These are phyloP conservation scores for Termitomyces titanicus DNA, from an alignment of 768 basidiomycete genomes.

Conservation along the genomic window DNA sequence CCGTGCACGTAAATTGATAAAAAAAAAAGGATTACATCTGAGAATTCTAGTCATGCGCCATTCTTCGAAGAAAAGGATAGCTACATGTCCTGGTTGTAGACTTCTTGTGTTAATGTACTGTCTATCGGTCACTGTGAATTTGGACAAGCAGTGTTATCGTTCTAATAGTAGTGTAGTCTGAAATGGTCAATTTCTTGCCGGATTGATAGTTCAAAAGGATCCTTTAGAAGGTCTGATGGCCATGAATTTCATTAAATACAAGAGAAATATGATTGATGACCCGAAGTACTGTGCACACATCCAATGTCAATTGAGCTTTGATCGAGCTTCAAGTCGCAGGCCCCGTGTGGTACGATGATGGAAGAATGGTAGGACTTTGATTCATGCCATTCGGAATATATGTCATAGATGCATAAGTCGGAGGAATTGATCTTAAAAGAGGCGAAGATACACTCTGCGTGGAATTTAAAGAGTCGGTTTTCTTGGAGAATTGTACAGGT, in stretches of 20 bases:
- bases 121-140: not conserved
- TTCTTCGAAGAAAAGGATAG: conserved; percentile 38
- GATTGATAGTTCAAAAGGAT: too few relatives aligned
- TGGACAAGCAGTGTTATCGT: too few relatives aligned
- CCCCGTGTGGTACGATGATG: not conserved
- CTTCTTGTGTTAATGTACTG: conserved; percentile 21
- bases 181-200: too few relatives aligned
- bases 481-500: not conserved
- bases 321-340: not conserved
- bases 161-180: too few relatives aligned
- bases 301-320: not conserved
- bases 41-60: conserved; percentile 41
- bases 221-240: too few relatives aligned
- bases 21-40: conserved; percentile 41
- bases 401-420: not conserved
- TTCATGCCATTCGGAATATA: not conserved
- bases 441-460: not conserved
- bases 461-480: not conserved
- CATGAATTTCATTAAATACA: too few relatives aligned
- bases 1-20: too few relatives aligned
- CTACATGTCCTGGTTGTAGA: conserved; percentile 33
- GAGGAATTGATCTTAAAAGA: not conserved
- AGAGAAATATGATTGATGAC: too few relatives aligned
- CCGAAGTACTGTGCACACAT: not conserved
- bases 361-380: too few relatives aligned